Evolutionary conservation across 2,329 filamentous ascomycete genomes (phyloP).

Genomic region (Hawksworthiomyces lignivorus): DNA sequence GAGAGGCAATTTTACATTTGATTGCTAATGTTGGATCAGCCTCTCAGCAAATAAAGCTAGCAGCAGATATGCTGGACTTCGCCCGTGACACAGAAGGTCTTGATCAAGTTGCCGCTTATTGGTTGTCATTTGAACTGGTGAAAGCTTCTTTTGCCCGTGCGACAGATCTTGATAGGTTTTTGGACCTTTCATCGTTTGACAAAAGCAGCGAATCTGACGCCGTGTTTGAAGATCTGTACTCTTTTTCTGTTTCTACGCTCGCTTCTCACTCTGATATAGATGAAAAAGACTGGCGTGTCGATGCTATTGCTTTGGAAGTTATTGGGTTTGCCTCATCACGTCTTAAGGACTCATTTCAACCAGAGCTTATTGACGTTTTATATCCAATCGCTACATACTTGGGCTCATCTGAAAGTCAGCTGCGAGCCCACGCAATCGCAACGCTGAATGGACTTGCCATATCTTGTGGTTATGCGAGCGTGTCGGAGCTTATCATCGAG

Average conservation of each 20-base stretch:
- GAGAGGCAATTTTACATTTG: slow-evolving; percentile 50
- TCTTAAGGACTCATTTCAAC: slow-evolving; percentile 61
- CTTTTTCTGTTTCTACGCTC: slow-evolving; percentile 57
- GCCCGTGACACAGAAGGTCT: slow-evolving; percentile 50
- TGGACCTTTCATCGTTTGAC: slow-evolving; percentile 42
- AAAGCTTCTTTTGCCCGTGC: slow-evolving; percentile 46
- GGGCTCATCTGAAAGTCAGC: slow-evolving; percentile 57
- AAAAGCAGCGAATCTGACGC: slow-evolving; percentile 31
- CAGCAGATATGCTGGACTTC: slow-evolving; percentile 57
- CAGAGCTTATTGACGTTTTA: slow-evolving; percentile 81
- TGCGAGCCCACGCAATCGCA: slow-evolving; percentile 76
- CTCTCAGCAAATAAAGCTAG: slow-evolving; percentile 52
- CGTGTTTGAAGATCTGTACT: slow-evolving; percentile 58
- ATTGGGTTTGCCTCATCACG: slow-evolving; percentile 67
- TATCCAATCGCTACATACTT: slow-evolving; percentile 89
- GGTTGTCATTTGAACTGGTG: slow-evolving; percentile 69
- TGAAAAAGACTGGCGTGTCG: slow-evolving; percentile 59
- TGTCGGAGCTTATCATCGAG: slow-evolving; percentile 72
- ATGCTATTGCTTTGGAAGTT: slow-evolving; percentile 74
- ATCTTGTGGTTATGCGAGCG: slow-evolving; percentile 65
- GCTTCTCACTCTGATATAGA: slow-evolving; percentile 42
- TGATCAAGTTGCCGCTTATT: slow-evolving; percentile 63
- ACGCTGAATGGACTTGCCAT: slow-evolving; percentile 73
- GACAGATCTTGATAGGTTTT: slow-evolving; percentile 55
- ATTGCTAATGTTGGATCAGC: slow-evolving; percentile 47